Percentiles rank a stretch among this genome's conserved stretches.
Evolutionary conservation across 139 green algal genomes (phyloP).

Genomic region (Desmodesmus armatus): DNA sequence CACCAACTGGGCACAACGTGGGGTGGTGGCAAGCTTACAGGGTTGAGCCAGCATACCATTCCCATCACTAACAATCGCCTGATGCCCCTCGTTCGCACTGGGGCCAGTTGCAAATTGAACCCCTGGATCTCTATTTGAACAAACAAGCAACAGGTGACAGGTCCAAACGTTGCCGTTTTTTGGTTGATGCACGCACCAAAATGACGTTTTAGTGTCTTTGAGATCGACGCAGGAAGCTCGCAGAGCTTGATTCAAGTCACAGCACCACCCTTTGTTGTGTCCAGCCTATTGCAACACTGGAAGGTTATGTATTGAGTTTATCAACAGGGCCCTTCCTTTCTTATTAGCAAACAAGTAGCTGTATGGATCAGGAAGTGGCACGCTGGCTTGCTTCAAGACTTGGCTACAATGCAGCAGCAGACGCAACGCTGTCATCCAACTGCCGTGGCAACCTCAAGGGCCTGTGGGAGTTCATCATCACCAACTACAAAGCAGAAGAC

Average conservation of each 20-base stretch:
- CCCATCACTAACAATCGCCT: too few relatives aligned
- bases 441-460: conserved; percentile 28
- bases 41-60: too few relatives aligned
- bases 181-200: background rate
- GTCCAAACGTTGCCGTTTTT: too few relatives aligned
- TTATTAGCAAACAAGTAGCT: background rate
- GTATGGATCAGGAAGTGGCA: conserved; percentile 27
- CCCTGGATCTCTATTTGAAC: too few relatives aligned
- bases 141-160: too few relatives aligned
- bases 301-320: too few relatives aligned
- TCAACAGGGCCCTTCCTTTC: background rate
- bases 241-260: background rate
- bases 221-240: background rate
- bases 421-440: conserved; percentile 21
- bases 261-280: background rate
- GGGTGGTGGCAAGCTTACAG: background rate
- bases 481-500: conserved; percentile 9
- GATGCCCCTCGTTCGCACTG: too few relatives aligned
- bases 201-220: background rate
- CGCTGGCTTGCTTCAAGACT: background rate
- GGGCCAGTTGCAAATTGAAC: too few relatives aligned
- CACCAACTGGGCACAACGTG: background rate
- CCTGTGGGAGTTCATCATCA: conserved; percentile 34
- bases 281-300: background rate
- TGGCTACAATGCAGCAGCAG: conserved; percentile 28